A percentile compares a stretch with the other conserved stretches of the same genome.
These are phyloP conservation scores for Penicillium nucicola DNA, from an alignment of 495 filamentous ascomycete genomes.

Conservation along the genomic window DNA sequence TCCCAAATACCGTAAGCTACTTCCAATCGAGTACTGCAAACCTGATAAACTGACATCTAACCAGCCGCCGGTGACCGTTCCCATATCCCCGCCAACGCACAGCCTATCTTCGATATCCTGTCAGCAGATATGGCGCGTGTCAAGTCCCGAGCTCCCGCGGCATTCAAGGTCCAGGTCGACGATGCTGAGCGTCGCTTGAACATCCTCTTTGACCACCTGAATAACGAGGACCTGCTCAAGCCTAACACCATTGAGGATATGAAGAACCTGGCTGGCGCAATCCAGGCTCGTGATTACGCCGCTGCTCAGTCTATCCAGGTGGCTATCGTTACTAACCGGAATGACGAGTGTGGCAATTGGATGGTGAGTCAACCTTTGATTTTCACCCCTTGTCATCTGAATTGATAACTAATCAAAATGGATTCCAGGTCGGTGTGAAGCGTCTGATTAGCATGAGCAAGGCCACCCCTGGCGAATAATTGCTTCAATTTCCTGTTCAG, in stretches of 20 bases:
- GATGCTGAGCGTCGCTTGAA: conserved; percentile 90
- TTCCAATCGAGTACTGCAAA: conserved; percentile 5
- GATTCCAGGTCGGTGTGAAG: conserved; percentile 77
- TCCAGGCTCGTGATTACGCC: conserved; percentile 71
- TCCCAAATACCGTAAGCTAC: conserved; percentile 66
- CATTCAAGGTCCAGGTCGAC: conserved; percentile 80
- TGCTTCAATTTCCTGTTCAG: not conserved
- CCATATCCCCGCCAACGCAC: conserved; percentile 75
- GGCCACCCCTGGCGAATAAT: conserved; percentile 54
- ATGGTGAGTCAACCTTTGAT: conserved; percentile 65
- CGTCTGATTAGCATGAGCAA: conserved; percentile 89
- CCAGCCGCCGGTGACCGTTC: conserved; percentile 79
- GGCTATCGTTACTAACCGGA: conserved; percentile 77
- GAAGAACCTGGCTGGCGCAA: conserved; percentile 61
- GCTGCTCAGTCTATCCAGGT: conserved; percentile 72
- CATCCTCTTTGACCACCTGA: conserved; percentile 92
- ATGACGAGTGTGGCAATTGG: conserved; percentile 87
- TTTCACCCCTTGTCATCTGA: not conserved
- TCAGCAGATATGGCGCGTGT: conserved; percentile 83
- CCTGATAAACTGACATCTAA: conserved; percentile 5
- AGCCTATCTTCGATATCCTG: conserved; percentile 77
- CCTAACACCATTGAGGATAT: conserved; percentile 74
- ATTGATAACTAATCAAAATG: conserved; percentile 9
- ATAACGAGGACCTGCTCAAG: conserved; percentile 87
- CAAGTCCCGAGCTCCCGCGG: conserved; percentile 72